phyloP scores from a whole-genome alignment of 495 filamentous ascomycete genomes.

The Hypomontagnella monticulosa region DNA sequence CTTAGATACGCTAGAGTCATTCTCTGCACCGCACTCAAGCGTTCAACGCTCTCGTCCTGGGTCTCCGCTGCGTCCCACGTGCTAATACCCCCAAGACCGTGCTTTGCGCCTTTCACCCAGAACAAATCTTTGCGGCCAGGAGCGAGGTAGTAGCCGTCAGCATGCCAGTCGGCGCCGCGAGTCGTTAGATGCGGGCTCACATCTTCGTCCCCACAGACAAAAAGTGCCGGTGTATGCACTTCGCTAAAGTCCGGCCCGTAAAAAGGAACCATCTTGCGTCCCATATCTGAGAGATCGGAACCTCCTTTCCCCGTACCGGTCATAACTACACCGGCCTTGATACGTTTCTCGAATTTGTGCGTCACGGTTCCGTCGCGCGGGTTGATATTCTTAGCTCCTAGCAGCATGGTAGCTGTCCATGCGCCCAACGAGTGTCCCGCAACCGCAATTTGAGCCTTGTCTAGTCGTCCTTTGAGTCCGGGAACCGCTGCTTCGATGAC shows the following conservation, averaged over 20 bases:
- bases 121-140: slow-evolving; percentile 53
- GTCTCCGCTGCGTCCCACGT: slow-evolving; percentile 55
- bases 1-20: slow-evolving; percentile 55
- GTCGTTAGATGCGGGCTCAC: slow-evolving; percentile 47
- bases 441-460: slow-evolving; percentile 50
- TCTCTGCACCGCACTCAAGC: slow-evolving; percentile 50
- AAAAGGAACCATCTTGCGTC: slow-evolving; percentile 40
- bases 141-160: slow-evolving; percentile 49
- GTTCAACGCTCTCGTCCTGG: slow-evolving; percentile 52
- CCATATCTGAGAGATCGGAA: slow-evolving; percentile 38
- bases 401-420: slow-evolving; percentile 47
- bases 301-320: slow-evolving; percentile 46
- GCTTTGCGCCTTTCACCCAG: slow-evolving; percentile 47
- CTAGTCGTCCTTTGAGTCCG: slow-evolving; percentile 47
- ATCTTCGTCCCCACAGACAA: slow-evolving; percentile 54
- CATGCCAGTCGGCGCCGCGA: slow-evolving; percentile 54
- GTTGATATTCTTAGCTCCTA: slow-evolving; percentile 51
- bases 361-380: slow-evolving; percentile 35
- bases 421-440: slow-evolving; percentile 56
- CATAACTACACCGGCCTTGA: slow-evolving; percentile 54
- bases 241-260: slow-evolving; percentile 49
- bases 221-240: slow-evolving; percentile 51
- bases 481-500: slow-evolving; percentile 49
- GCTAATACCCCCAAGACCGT: slow-evolving; percentile 53
- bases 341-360: slow-evolving; percentile 40